Evolutionary conservation across 441 rosid species (phyloP).

Genomic region (Lepidium campestre): DNA sequence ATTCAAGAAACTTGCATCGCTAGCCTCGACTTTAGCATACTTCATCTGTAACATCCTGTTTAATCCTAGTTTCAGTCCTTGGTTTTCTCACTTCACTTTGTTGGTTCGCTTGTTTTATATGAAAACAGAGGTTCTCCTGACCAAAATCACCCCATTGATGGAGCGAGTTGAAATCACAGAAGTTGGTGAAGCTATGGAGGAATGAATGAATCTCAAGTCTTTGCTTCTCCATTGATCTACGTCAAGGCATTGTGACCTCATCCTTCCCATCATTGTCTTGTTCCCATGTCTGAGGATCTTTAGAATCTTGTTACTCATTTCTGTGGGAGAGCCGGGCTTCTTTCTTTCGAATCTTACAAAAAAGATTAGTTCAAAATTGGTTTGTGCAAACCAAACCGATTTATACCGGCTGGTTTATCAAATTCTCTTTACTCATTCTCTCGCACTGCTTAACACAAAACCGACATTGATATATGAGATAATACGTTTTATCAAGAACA

Average conservation of each 20-base stretch:
- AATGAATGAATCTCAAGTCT: conserved; percentile 15
- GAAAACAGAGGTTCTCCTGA: conserved; percentile 62
- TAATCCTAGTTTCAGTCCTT: not conserved
- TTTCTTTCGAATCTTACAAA: not conserved
- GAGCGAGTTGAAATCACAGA: conserved; percentile 46
- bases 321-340: not conserved
- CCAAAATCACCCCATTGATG: conserved; percentile 69
- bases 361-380: not conserved
- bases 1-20: not conserved
- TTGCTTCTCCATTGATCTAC: not conserved
- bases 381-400: not conserved
- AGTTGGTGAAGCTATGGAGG: conserved; percentile 36
- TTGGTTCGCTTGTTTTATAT: not conserved
- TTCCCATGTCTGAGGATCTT: conserved; percentile 13
- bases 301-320: conserved; percentile 4
- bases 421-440: not conserved
- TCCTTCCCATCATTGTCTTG: not conserved
- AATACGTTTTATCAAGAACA: not conserved
- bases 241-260: not conserved
- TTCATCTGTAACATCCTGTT: not conserved
- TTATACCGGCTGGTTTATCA: not conserved
- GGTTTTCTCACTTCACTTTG: not conserved
- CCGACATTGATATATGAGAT: not conserved
- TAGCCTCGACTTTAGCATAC: not conserved
- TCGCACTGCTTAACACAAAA: not conserved